Conservation (phyloP, 1,284 basidiomycete species). For the Coriolopsis trogii region DNA sequence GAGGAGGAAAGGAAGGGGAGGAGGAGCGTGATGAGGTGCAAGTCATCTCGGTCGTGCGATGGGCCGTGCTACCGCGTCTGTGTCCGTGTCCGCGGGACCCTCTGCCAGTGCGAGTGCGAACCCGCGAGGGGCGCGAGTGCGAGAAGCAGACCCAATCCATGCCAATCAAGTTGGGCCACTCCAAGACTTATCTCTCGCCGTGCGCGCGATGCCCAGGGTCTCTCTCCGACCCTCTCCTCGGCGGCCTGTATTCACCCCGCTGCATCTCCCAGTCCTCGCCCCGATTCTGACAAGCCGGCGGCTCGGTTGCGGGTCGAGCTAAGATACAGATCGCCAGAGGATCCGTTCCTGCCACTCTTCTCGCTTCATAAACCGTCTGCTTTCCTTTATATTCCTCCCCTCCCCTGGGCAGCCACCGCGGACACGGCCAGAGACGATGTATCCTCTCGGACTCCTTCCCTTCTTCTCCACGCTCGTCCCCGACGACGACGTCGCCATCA, state of each 20-base stretch:
- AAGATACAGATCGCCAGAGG: constrained; percentile 17
- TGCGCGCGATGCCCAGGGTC: constrained; percentile 5
- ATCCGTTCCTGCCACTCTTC: constrained; percentile 17
- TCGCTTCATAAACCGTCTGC: constrained; percentile 16
- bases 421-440: constrained; percentile 24
- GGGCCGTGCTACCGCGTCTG: constrained; percentile 13
- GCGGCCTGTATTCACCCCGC: neutral
- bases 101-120: too few species aligned
- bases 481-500: constrained; percentile 54
- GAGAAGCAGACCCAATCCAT: constrained; percentile 11
- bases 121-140: too few species aligned
- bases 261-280: too few species aligned
- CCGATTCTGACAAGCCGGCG: neutral
- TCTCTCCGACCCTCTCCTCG: constrained; percentile 2
- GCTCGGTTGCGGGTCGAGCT: constrained; percentile 12
- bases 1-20: neutral
- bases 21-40: constrained; percentile 1
- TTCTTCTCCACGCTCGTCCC: constrained; percentile 60
- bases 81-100: constrained; percentile 2
- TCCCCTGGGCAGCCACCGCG: constrained; percentile 15
- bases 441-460: constrained; percentile 60
- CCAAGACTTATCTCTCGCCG: constrained; percentile 17
- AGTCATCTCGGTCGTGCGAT: constrained; percentile 18
- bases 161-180: constrained; percentile 19
- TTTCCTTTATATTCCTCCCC: constrained; percentile 15